Base-by-base conservation (phyloP, 2,329 filamentous ascomycete genomes). In the Claviceps purpurea region DNA sequence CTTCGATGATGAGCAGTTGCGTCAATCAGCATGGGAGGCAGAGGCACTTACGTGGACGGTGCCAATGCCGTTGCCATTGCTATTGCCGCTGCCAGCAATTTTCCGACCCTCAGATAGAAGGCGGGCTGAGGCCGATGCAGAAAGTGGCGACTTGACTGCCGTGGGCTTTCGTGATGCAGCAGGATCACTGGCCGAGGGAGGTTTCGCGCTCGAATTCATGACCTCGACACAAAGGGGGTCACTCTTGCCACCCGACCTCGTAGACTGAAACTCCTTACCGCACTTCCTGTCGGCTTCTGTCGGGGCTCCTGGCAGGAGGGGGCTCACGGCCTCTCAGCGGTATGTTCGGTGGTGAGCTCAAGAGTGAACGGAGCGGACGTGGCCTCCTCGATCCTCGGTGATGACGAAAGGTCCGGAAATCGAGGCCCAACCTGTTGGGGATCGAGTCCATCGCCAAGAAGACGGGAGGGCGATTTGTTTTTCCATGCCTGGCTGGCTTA, bases 361-460 rank as follows among this genome's bases (percentile, higher is more conserved):
- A 53, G 55, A 47, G 49, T 51, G 45, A 52, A 56, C 55, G 52
- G 52, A 46, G 52, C 52, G 44, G 53, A 54, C 40, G 42, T 50
- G 39, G 48, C 37, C 26, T 26, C 45, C 50, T 55, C 54, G 56
- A 57, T 57, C 52, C 38, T 54, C 54, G 52, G 49, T 37, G 30
- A 38, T 45, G 45, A 41, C 20, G 49, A 46, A 45, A 43, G 46
- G 34, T 42, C 52, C 52, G 52, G 50, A 42, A 49, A 57, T 57
- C 56, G 54, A 52, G 51, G 34, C 49, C 55, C 50, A 50, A 40
- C 26, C 38, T 37, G 5, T 42, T 42, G 13, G 51, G 22, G 42
- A n/a, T n/a, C 43, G 14, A 41, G 20, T 20, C 39, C 16, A 8
- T 45, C 24, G n/a, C 22, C 30, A 30, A 45, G 42, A 26, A 26